Base-by-base conservation (phyloP, 2,329 filamentous ascomycete genomes). In the Aureobasidium sp. region DNA sequence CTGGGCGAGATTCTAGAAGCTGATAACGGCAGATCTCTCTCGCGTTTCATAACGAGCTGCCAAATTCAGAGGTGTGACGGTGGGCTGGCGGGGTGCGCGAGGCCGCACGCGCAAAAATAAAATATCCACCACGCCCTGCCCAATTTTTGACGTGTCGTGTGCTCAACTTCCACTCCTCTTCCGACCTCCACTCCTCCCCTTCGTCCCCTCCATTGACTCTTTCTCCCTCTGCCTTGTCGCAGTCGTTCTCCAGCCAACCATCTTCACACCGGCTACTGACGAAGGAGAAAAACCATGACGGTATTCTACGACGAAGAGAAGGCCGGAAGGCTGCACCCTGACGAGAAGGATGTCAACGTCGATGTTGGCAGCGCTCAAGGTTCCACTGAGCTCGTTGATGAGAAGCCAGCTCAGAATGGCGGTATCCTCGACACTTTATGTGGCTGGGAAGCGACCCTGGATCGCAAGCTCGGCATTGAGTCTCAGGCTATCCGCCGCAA, bases 401-500 rank as follows among this genome's bases (percentile, higher is more conserved):
- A 59, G 37, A 44, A 61, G 22, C 59, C 53, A 35, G 59, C 44
- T 0, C 52, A 65, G n/a, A 62, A 67, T 39, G 66, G 65, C 52
- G 70, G 70, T 37, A 66, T 74, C 40, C 66, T 74, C 19, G 60
- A 66, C 42, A 67, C 68, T 6, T 62, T 79, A 60, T 69, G 73
- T 33, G 58, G 64, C 35, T 68, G 72, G 45, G 78, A 79, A 64
- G 70, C 73, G 47, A 71, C 71, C 67, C 71, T 80, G 49, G 78
- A 79, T 66, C 68, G 68, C 48, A 78, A 76, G 66, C 69, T 79
- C 62, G 77, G 77, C 24, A 74, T 80, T 53, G 78, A 80, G 66
- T 77, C 75, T 3, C 76, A 78, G 63, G 78, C 78, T 24, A 76
- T 80, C 33, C 77, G 79, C 62, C 74, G 77, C 9, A 78, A 72